These are phyloP conservation scores for Polygonum maritimum DNA, from an alignment of 148 eudicot genomes.

Conservation along the genomic window DNA sequence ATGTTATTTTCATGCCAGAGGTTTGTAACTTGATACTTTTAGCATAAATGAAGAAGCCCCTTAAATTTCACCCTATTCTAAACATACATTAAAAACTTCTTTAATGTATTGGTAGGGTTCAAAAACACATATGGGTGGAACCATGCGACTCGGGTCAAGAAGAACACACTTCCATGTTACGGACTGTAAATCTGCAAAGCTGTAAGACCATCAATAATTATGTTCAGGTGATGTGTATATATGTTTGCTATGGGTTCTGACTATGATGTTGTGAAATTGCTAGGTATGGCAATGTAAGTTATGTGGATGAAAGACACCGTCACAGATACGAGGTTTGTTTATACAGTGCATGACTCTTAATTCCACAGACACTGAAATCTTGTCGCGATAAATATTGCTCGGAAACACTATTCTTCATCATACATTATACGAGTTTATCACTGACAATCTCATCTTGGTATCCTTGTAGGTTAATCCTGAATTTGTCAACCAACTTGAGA, in stretches of 20 bases:
- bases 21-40: conserved; percentile 20
- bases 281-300: conserved; percentile 71
- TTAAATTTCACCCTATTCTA: background rate
- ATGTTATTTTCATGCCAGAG: conserved; percentile 96
- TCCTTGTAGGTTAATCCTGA: conserved; percentile 73
- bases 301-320: conserved; percentile 92
- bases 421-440: background rate
- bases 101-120: conserved; percentile 54
- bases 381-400: background rate
- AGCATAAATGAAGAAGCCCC: background rate
- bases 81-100: background rate
- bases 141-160: conserved; percentile 98
- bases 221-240: background rate
- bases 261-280: background rate
- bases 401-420: too few relatives aligned
- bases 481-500: conserved; percentile 63
- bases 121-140: conserved; percentile 97
- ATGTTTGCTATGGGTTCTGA: conserved; percentile 8
- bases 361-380: background rate
- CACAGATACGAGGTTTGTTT: conserved; percentile 91
- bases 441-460: background rate
- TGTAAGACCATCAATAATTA: conserved; percentile 42
- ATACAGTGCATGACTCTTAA: background rate
- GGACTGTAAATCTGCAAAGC: conserved; percentile 60
- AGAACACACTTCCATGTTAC: conserved; percentile 65